Base-by-base conservation (phyloP, 306 rosid species). In the Gleditsia sinensis region DNA sequence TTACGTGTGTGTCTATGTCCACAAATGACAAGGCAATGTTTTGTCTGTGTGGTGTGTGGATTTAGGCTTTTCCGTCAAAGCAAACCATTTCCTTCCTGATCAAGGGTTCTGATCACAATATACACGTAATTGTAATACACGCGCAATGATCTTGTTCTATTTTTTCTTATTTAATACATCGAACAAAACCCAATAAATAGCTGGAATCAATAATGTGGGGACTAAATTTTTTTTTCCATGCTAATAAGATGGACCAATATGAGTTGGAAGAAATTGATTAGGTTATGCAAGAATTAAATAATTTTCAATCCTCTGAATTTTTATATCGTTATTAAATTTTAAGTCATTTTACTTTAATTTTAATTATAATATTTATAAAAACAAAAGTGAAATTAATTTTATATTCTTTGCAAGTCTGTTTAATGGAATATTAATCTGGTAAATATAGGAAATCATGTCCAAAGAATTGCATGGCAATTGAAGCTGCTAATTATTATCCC, bases 181-280 rank as follows among this genome's bases (percentile, higher is more conserved):
- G 21, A 53, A 4, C 16, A 53, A 10, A 53, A 53, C 6, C 6
- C 9, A 11, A 9, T 14, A 9, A 5, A 36, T 7, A 37, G 71
- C 78, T 62, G 71, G 62, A 49, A 24, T 61, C 63, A 50, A 62
- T 73, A 30, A 42, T 8, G 28, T 58, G 17, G 27, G 48, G 37
- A 4, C n/a, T n/a, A n/a, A n/a, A n/a, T n/a, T n/a, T n/a, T n/a
- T n/a, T n/a, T n/a, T n/a, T n/a, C n/a, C n/a, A n/a, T n/a, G n/a
- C n/a, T n/a, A n/a, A n/a, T n/a, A n/a, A n/a, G n/a, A n/a, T 28
- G 32, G 2, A 28, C 10, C 21, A 40, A 40, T 56, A 45, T 58
- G 67, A 58, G 77, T 72, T 72, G 77, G 49, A 45, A 3, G 36
- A 39, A 54, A 72, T 19, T 72, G 10, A 42, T 24, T 24, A 5